A percentile compares a stretch with the other conserved stretches of the same genome.
phyloP scores from a whole-genome alignment of 805 yeast species.

The Candida nonsorbophila region DNA sequence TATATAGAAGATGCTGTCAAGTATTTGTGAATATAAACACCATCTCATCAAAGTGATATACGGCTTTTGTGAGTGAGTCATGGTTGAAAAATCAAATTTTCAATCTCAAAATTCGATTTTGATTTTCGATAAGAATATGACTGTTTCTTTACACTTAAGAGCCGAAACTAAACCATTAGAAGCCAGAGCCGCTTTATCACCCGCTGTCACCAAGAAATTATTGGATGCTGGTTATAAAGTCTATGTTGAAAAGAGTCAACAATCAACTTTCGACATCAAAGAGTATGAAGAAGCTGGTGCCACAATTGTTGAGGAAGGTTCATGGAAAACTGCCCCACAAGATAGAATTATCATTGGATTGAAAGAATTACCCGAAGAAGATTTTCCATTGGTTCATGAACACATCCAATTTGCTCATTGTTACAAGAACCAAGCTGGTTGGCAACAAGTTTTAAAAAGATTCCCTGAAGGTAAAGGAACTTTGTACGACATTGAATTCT shows the following conservation, averaged over 20 bases:
- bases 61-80: neutral
- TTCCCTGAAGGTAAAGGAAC: slow-evolving; percentile 90
- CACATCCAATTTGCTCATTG: slow-evolving; percentile 99
- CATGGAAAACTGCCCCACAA: slow-evolving; percentile 89
- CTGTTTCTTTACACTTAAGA: slow-evolving; percentile 78
- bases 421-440: slow-evolving; percentile 95
- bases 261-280: slow-evolving; percentile 68
- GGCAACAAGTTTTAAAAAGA: slow-evolving; percentile 86
- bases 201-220: slow-evolving; percentile 78
- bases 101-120: neutral
- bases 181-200: slow-evolving; percentile 96
- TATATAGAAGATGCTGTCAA: slow-evolving; percentile 5
- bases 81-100: neutral
- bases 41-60: neutral
- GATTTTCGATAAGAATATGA: slow-evolving; percentile 1
- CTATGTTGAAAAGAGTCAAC: slow-evolving; percentile 82
- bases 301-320: slow-evolving; percentile 82
- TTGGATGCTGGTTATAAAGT: slow-evolving; percentile 84
- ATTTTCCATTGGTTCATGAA: slow-evolving; percentile 90
- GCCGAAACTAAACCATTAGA: slow-evolving; percentile 97
- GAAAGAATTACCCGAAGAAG: slow-evolving; percentile 90
- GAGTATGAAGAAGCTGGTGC: slow-evolving; percentile 85
- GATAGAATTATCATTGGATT: slow-evolving; percentile 89
- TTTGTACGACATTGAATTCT: slow-evolving; percentile 89
- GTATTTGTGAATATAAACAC: slow-evolving; percentile 1